phyloP scores from a whole-genome alignment of 306 rosid species.

The Gynostemma pentaphyllum region DNA sequence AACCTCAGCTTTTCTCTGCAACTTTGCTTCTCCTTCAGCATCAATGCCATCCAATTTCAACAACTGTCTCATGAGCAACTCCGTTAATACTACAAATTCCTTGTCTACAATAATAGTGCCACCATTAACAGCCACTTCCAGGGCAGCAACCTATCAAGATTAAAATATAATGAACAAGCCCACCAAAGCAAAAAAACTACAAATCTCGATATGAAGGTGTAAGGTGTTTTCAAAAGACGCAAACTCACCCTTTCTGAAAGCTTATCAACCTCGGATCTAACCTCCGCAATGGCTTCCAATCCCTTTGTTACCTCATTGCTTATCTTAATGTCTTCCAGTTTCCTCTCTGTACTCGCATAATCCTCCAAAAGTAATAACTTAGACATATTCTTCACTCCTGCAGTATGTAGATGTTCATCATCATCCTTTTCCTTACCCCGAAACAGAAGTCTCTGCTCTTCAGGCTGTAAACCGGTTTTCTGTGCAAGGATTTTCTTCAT shows the following conservation, averaged over 20 bases:
- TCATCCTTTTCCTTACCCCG: conserved; percentile 61
- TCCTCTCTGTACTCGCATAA: conserved; percentile 38
- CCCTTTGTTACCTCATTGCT: conserved; percentile 41
- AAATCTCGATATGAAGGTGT: background rate
- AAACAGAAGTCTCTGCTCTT: conserved; percentile 60
- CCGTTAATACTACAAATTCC: conserved; percentile 52
- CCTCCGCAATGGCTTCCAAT: conserved; percentile 43
- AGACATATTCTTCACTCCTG: conserved; percentile 71
- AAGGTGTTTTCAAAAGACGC: background rate
- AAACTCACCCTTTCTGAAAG: conserved; percentile 61
- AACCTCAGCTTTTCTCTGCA: conserved; percentile 90
- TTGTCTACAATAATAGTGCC: conserved; percentile 68
- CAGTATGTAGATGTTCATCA: conserved; percentile 49
- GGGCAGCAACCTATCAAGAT: conserved; percentile 47
- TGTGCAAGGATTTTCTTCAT: conserved; percentile 42
- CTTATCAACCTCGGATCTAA: conserved; percentile 61
- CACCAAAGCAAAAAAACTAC: background rate
- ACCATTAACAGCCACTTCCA: conserved; percentile 52
- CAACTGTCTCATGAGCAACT: conserved; percentile 79
- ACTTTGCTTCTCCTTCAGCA: conserved; percentile 77
- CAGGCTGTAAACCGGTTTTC: conserved; percentile 52
- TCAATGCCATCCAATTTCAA: conserved; percentile 69
- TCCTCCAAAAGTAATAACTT: conserved; percentile 57
- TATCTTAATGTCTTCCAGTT: conserved; percentile 32
- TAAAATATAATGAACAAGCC: background rate